Percentiles rank a stretch among this genome's conserved stretches.
Evolutionary conservation across 2,329 filamentous ascomycete genomes (phyloP).

Genomic region (Clarireedia homoeocarpa): DNA sequence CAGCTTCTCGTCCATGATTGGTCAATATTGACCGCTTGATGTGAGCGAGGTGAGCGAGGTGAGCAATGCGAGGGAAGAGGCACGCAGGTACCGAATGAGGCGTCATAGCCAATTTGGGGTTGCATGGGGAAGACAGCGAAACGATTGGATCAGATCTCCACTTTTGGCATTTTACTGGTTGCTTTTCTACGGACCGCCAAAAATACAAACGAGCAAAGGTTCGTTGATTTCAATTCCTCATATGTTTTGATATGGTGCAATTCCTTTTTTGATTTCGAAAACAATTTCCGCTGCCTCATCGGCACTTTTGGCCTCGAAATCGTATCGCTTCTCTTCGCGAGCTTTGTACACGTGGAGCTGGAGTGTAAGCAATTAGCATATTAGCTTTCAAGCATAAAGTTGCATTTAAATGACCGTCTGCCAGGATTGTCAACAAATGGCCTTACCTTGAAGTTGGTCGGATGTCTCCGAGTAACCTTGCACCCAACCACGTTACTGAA

Average conservation of each 20-base stretch:
- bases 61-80: too few species aligned
- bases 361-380: neutral
- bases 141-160: too few species aligned
- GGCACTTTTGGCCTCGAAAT: constrained; percentile 69
- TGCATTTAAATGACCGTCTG: too few species aligned
- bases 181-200: neutral
- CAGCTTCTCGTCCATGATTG: too few species aligned
- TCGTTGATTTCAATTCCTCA: neutral
- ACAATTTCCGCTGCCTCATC: constrained; percentile 75
- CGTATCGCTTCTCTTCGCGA: constrained; percentile 72
- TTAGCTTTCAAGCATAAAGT: too few species aligned
- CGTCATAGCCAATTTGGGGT: too few species aligned
- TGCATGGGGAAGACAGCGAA: too few species aligned
- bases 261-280: constrained; percentile 67
- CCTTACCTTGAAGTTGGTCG: constrained; percentile 68
- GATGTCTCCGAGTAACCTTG: constrained; percentile 73
- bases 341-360: constrained; percentile 66
- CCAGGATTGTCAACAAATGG: neutral
- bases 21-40: too few species aligned
- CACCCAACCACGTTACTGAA: constrained; percentile 77
- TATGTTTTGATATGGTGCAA: constrained; percentile 48
- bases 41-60: too few species aligned
- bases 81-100: too few species aligned
- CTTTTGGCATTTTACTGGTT: too few species aligned
- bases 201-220: neutral